Evolutionary conservation across 2,329 filamentous ascomycete genomes (phyloP).

Genomic region (Paraphaeosphaeria minitans): DNA sequence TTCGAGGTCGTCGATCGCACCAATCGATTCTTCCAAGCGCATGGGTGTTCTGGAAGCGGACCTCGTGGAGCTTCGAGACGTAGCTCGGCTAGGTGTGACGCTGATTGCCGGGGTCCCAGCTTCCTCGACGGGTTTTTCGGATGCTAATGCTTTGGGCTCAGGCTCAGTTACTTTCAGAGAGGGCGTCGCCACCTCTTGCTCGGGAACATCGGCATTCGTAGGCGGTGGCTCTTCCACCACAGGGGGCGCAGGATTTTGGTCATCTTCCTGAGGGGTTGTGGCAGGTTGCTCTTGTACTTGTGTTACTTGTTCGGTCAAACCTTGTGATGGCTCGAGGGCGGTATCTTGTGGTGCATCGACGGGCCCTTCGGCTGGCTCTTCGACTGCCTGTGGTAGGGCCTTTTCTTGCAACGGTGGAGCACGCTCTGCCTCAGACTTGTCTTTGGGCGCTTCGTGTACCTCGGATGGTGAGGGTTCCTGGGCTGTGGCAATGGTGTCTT

Average conservation of each 20-base stretch:
- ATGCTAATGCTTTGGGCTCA: conserved; percentile 36
- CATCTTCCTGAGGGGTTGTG: not conserved
- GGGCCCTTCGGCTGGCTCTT: conserved; percentile 2
- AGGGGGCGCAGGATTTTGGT: not conserved
- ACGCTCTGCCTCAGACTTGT: not conserved
- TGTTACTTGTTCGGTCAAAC: conserved; percentile 8
- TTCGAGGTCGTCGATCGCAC: conserved; percentile 58
- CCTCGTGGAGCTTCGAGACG: conserved; percentile 26
- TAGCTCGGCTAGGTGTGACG: conserved; percentile 27
- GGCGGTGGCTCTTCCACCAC: conserved; percentile 6
- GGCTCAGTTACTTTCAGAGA: conserved; percentile 28
- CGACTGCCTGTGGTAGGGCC: conserved; percentile 2
- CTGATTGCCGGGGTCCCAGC: conserved; percentile 27
- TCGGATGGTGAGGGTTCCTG: conserved; percentile 6
- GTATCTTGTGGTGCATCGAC: not conserved
- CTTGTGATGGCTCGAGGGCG: conserved; percentile 13
- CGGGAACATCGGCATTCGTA: conserved; percentile 6
- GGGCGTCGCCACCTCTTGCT: conserved; percentile 16
- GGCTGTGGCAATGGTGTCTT: conserved; percentile 18
- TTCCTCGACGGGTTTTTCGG: conserved; percentile 34
- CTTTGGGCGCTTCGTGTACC: not conserved
- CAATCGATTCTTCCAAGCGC: conserved; percentile 54
- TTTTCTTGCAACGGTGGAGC: conserved; percentile 8
- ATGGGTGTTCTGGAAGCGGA: conserved; percentile 38
- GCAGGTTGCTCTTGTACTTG: conserved; percentile 5